Evolutionary conservation across 371 early-diverging fungal genomes (phyloP).

Genomic region (Rhizopus delemar): DNA sequence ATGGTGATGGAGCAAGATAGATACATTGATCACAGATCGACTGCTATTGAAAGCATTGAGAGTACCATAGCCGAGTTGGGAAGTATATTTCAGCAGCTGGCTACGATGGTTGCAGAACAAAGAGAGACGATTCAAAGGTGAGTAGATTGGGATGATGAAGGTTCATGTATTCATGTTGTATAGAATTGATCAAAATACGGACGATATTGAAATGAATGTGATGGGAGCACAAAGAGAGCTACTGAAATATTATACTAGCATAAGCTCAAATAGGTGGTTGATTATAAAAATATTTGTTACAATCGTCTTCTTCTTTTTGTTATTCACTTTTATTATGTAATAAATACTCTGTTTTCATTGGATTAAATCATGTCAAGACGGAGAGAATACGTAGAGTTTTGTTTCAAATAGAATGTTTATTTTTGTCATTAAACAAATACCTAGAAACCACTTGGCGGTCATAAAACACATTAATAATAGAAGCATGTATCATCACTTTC

Average conservation of each 20-base stretch:
- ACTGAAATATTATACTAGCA: constrained; percentile 83
- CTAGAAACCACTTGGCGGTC: no score
- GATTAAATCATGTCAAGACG: no score
- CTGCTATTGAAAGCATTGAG: constrained; percentile 94
- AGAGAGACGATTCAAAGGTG: constrained; percentile 90
- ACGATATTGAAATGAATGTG: constrained; percentile 90
- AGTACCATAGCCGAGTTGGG: constrained; percentile 97
- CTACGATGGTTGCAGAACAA: constrained; percentile 92
- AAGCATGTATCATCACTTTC: no score
- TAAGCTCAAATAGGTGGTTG: constrained; percentile 94
- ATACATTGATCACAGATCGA: constrained; percentile 82
- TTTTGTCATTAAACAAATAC: no score
- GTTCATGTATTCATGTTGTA: not conserved
- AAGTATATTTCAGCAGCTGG: constrained; percentile 91
- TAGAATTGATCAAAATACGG: constrained; percentile 94
- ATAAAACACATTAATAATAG: no score
- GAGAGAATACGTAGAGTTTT: no score
- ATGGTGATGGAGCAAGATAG: constrained; percentile 56
- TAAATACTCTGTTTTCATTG: no score
- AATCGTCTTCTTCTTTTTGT: constrained; percentile 65
- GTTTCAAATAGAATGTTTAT: no score
- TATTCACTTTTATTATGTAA: constrained; percentile 51
- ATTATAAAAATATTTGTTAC: constrained; percentile 91
- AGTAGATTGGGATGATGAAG: not conserved
- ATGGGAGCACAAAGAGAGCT: constrained; percentile 89